Evolutionary conservation across 1,139 yeast species (phyloP).

Genomic region (Geotrichum citri-aurantii): DNA sequence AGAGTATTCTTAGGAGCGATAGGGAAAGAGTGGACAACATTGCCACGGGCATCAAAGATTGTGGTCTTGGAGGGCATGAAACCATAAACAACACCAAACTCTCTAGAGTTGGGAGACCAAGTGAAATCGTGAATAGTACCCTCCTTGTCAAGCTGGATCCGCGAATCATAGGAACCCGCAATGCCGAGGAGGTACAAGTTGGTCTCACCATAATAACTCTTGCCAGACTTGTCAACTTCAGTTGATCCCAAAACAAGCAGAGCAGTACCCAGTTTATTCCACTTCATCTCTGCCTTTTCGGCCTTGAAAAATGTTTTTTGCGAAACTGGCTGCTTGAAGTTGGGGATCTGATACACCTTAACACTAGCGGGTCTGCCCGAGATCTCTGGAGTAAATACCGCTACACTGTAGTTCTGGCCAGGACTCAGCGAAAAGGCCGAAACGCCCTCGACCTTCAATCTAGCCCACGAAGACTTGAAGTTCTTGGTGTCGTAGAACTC

Average conservation of each 20-base stretch:
- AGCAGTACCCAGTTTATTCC: conserved; percentile 95
- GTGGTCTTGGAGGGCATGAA: conserved; percentile 97
- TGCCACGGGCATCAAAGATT: conserved; percentile 92
- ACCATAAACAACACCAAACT: conserved; percentile 95
- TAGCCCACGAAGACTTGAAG: conserved; percentile 56
- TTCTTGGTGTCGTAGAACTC: conserved; percentile 61
- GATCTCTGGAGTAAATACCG: conserved; percentile 83
- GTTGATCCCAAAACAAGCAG: conserved; percentile 89
- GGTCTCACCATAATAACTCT: conserved; percentile 95
- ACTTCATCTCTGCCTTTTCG: conserved; percentile 82
- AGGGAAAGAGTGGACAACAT: conserved; percentile 75
- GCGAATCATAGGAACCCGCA: conserved; percentile 85
- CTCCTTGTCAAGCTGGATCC: conserved; percentile 80
- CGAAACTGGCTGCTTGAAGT: conserved; percentile 73
- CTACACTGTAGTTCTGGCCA: conserved; percentile 87
- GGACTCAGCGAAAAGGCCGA: conserved; percentile 69
- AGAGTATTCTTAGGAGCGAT: conserved; percentile 87
- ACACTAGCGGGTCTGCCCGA: conserved; percentile 78
- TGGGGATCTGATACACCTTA: conserved; percentile 67
- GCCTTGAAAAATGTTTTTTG: conserved; percentile 92
- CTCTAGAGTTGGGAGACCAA: conserved; percentile 96
- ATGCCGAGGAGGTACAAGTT: conserved; percentile 85
- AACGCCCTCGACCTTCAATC: conserved; percentile 49
- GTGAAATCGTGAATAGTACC: conserved; percentile 97
- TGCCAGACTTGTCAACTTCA: conserved; percentile 90